These are phyloP conservation scores for Colletotrichum sp. DNA, from an alignment of 2,329 filamentous ascomycete species.

Conservation along the genomic window DNA sequence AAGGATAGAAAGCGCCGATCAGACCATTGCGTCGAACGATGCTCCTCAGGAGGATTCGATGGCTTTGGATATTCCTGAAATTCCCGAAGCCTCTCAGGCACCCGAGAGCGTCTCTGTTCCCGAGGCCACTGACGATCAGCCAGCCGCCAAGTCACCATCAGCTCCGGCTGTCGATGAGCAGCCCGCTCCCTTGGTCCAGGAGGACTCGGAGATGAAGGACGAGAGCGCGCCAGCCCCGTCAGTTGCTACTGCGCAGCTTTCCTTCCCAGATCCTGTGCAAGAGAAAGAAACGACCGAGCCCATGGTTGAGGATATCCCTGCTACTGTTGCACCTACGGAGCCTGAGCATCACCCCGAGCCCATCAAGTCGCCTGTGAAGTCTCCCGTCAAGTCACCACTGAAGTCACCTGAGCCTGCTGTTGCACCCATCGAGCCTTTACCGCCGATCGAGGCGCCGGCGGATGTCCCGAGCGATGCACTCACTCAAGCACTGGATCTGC, in stretches of 20 bases:
- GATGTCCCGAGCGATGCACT: not conserved
- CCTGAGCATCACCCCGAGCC: not conserved
- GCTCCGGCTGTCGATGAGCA: not conserved
- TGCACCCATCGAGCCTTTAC: not conserved
- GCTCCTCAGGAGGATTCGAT: constrained; percentile 2
- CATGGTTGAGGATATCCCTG: not conserved
- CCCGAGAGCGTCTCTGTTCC: not conserved
- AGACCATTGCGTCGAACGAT: constrained; percentile 2
- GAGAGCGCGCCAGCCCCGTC: not conserved
- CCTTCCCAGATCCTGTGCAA: not conserved
- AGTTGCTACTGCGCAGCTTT: not conserved
- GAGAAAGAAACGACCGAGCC: not conserved
- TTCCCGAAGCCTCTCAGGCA: not conserved
- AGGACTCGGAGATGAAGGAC: not conserved
- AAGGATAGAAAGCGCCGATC: constrained; percentile 6
- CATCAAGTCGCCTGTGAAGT: not conserved
- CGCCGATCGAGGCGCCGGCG: not conserved
- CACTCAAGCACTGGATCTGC: not conserved
- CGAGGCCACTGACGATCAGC: not conserved
- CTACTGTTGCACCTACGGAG: not conserved
- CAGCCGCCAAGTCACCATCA: not conserved
- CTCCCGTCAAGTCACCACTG: not conserved
- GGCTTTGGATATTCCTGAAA: not conserved
- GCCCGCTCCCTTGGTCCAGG: not conserved
- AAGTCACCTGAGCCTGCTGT: not conserved